Evolutionary conservation across 306 rosid species (phyloP), one percentile per base, ranked within the genome.

Genomic region (Corylus avellana): DNA sequence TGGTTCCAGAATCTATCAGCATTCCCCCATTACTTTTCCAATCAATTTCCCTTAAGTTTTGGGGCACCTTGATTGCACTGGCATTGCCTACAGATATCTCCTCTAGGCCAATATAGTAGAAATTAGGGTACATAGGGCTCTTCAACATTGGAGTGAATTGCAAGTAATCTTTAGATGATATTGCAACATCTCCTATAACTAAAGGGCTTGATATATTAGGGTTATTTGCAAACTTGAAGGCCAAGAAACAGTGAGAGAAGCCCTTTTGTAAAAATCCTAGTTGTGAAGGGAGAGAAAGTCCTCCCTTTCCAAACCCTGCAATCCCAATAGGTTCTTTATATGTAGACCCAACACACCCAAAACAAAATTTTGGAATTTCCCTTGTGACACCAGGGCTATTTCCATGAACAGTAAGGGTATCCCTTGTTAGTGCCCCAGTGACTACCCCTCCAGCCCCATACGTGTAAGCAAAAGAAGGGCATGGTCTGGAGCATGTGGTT

Each of bases 1-100:
- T 88, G n/a, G 91, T 88, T 46, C 91, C 91, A 1, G 91, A 83
- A 76, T 88, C 91, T 10, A 88, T 85, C 74, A 88, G 39, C 86
- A 88, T 70, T 0, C 86, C 89, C 18, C 91, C 91, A 85, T 88
- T 85, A 48, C 91, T 89, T 44, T 58, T 79, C 37, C 87, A 63
- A 72, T 88, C 91, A 70, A 88, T 78, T 61, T 83, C 89, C 63
- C 83, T 88, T 75, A 88, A 75, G 46, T 71, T 83, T 47, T 58
- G 35, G 54, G 88, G 84, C 53, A 79, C 84, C 39, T 79, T 55
- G 48, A 73, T n/a, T 39, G 58, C 59, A 50, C 78, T 73, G n/a
- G 16, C n/a, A 50, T 86, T 74, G 2, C 83, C 89, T 53, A 88
- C 72, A 7, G 74, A 81, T 56, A 88, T 77, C 9, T 85, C 79